Evolutionary conservation across 2,329 filamentous ascomycete genomes (phyloP), one percentile per base, ranked within the genome.

Genomic region (Bertia moriformis): DNA sequence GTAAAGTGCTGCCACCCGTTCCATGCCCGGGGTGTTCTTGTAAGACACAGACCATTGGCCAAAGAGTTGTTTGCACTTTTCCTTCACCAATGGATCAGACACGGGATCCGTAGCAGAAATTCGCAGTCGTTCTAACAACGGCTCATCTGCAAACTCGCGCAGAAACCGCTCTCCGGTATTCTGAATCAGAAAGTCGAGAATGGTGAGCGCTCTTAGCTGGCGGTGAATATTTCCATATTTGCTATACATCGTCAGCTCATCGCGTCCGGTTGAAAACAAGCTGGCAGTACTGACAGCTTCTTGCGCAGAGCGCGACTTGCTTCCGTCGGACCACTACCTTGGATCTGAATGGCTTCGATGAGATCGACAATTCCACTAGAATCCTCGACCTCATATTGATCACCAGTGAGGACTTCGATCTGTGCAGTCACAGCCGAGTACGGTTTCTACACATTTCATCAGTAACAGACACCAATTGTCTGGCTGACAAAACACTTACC

Each of bases 171-270:
- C 63, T 4, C 76, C 76, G 18, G 74, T 74, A 59, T 83, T 83
- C 49, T 79, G 73, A 33, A 83, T 75, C 36, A 82, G 58, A 19
- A 72, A 76, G 51, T 82, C 78, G 10, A 82, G 62, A 36, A 83
- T 35, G 4, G 72, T 72, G 18, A 83, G 63, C 5, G 77, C 70
- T 33, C 77, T 64, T 14, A 81, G 60, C 48, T 83, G 78, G 20
- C 74, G 69, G 52, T 82, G 77, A 14, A 73, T 58, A 46, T 67
- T 78, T 44, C 77, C 78, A 53, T 82, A 82, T 56, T 83, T 83
- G 7, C 32, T 35, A 18, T 7, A 17, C 7, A 12, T 14, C 32
- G 17, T 10, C 7, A 35, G 10, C 12, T 10, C 10, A 35, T 13
- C 7, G 17, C 10, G 10, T 10, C 32, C 17, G 10, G 15, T 35